Conservation (phyloP, 768 basidiomycete species). For the Asterophora lycoperdoides region DNA sequence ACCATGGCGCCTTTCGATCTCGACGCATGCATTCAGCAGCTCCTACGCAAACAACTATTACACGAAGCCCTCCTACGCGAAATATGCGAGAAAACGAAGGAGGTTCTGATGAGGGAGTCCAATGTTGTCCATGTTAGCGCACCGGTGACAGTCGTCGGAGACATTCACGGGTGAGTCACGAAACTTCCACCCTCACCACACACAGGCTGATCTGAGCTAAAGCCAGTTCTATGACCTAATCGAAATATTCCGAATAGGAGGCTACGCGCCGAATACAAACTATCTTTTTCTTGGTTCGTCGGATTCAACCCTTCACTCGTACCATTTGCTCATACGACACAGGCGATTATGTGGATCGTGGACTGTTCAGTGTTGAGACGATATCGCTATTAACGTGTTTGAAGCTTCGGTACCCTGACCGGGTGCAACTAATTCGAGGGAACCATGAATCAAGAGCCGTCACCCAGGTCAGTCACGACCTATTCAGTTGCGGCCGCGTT, state of each 20-base stretch:
- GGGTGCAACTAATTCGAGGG: conserved; percentile 94
- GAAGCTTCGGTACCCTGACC: conserved; percentile 93
- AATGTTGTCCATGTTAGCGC: conserved; percentile 97
- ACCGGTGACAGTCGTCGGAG: conserved; percentile 97
- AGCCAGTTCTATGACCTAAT: conserved; percentile 99
- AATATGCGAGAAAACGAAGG: conserved; percentile 99
- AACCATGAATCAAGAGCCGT: conserved; percentile 98
- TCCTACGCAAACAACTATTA: conserved; percentile 87
- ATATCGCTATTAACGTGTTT: conserved; percentile 96
- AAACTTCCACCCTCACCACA: conserved; percentile 6
- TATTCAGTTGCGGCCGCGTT: conserved; percentile 18
- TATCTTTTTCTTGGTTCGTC: conserved; percentile 93
- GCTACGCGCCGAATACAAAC: conserved; percentile 93
- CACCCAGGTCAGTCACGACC: conserved; percentile 72
- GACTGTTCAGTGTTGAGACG: conserved; percentile 96
- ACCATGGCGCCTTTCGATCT: conserved; percentile 81
- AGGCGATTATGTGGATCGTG: conserved; percentile 99
- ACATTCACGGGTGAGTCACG: conserved; percentile 91
- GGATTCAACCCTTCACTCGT: conserved; percentile 1
- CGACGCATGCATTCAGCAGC: conserved; percentile 91
- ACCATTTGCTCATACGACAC: conserved; percentile 17
- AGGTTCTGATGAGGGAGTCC: conserved; percentile 97
- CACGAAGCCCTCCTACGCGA: conserved; percentile 93
- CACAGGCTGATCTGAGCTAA: conserved; percentile 36
- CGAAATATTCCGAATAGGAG: conserved; percentile 98